Conservation (phyloP, 768 basidiomycete species). For the Gymnopilus junonius region DNA sequence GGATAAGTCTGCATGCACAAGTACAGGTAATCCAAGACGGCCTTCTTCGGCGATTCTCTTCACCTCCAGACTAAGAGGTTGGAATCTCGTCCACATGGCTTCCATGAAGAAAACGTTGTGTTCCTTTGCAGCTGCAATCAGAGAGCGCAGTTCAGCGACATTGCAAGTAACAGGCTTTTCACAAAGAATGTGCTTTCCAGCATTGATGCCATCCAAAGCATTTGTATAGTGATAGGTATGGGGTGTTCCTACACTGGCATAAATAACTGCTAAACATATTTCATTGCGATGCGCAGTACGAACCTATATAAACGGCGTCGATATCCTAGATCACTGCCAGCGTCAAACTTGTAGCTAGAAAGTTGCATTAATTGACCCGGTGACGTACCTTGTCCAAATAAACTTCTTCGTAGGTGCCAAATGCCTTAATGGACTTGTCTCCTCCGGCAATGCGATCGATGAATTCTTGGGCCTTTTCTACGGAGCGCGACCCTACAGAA, state of each 20-base stretch:
- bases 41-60: constrained; percentile 67
- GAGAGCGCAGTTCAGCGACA: constrained; percentile 71
- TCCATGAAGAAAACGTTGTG: constrained; percentile 91
- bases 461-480: constrained; percentile 72
- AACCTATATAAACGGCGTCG: constrained; percentile 62
- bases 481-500: constrained; percentile 79
- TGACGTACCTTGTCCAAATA: constrained; percentile 65
- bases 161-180: constrained; percentile 90
- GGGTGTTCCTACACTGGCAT: constrained; percentile 66
- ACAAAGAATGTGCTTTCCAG: constrained; percentile 85
- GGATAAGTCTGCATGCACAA: constrained; percentile 80
- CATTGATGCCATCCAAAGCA: constrained; percentile 73
- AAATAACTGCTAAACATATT: not conserved
- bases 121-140: constrained; percentile 76
- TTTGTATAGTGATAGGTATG: constrained; percentile 85
- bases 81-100: constrained; percentile 87
- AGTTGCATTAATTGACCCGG: not conserved
- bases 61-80: constrained; percentile 67
- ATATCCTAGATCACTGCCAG: constrained; percentile 56
- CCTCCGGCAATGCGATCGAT: constrained; percentile 56
- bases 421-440: constrained; percentile 62
- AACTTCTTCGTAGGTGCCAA: constrained; percentile 76
- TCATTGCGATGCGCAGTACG: not conserved
- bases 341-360: not conserved
- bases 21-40: constrained; percentile 65